Conservation (phyloP, 192 early-diverging fungal species). For the Thoreauomyces humboldtii region DNA sequence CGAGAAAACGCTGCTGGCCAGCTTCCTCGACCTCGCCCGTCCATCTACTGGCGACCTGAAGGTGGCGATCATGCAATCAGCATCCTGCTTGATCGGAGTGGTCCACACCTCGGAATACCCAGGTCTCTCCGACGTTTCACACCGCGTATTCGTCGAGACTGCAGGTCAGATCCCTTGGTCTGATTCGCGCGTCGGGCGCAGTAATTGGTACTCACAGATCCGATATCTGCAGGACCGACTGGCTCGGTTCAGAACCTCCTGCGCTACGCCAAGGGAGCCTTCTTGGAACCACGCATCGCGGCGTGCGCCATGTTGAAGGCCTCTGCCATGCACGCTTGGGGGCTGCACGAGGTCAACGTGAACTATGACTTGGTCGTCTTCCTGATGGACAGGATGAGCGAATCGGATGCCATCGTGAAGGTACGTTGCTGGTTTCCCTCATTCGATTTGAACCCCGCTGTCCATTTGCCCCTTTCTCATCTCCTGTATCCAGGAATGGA, state of each 20-base stretch:
- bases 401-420: neutral
- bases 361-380: neutral
- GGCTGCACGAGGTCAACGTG: neutral
- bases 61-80: neutral
- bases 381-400: neutral
- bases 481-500: neutral
- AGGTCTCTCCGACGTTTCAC: neutral
- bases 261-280: slow-evolving; percentile 4
- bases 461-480: neutral
- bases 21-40: neutral
- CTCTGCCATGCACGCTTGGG: slow-evolving; percentile 4
- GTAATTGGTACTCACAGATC: too few relatives aligned
- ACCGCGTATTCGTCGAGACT: neutral
- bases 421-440: too few relatives aligned
- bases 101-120: neutral
- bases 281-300: slow-evolving; percentile 6
- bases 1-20: neutral
- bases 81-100: slow-evolving; percentile 1
- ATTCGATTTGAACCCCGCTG: too few relatives aligned
- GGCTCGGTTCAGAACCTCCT: slow-evolving; percentile 7
- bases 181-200: too few relatives aligned
- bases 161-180: too few relatives aligned
- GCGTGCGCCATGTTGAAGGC: neutral
- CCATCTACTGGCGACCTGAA: slow-evolving; percentile 1
- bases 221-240: too few relatives aligned